These are phyloP conservation scores for Pseudocercospora crystallina DNA, from an alignment of 2,329 filamentous ascomycete genomes.

Conservation along the genomic window DNA sequence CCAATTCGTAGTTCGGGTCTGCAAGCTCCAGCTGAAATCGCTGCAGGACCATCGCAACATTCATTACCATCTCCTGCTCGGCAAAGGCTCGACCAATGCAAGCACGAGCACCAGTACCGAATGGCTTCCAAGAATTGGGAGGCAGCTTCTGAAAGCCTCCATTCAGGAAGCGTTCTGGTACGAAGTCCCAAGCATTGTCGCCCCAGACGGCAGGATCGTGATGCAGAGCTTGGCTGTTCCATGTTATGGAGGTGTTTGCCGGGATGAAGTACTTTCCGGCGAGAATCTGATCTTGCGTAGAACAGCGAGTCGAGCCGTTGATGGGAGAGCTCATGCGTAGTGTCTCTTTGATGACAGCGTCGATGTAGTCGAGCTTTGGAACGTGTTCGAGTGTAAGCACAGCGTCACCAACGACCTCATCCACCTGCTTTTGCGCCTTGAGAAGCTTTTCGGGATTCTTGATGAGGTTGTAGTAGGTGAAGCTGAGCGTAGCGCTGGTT, in stretches of 20 bases:
- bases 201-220: constrained; percentile 46
- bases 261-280: constrained; percentile 42
- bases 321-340: constrained; percentile 52
- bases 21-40: constrained; percentile 46
- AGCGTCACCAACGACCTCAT: constrained; percentile 50
- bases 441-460: constrained; percentile 52
- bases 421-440: constrained; percentile 55
- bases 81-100: constrained; percentile 58
- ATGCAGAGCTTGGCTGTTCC: constrained; percentile 39
- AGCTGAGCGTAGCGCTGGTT: constrained; percentile 28
- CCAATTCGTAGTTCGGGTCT: constrained; percentile 45
- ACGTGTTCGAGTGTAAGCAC: constrained; percentile 52
- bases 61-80: constrained; percentile 54
- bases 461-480: constrained; percentile 53
- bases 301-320: constrained; percentile 4
- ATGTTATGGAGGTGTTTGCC: constrained; percentile 34
- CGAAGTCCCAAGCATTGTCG: constrained; percentile 46
- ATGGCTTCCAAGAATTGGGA: constrained; percentile 52
- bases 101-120: constrained; percentile 53
- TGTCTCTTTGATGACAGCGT: constrained; percentile 56
- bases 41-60: constrained; percentile 45
- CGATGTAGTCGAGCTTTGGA: constrained; percentile 53
- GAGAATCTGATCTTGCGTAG: constrained; percentile 29
- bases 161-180: constrained; percentile 50
- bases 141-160: constrained; percentile 43